These are phyloP conservation scores for Chrysophaeum taylorii DNA, from an alignment of 352 stramenopile species.

Conservation along the genomic window DNA sequence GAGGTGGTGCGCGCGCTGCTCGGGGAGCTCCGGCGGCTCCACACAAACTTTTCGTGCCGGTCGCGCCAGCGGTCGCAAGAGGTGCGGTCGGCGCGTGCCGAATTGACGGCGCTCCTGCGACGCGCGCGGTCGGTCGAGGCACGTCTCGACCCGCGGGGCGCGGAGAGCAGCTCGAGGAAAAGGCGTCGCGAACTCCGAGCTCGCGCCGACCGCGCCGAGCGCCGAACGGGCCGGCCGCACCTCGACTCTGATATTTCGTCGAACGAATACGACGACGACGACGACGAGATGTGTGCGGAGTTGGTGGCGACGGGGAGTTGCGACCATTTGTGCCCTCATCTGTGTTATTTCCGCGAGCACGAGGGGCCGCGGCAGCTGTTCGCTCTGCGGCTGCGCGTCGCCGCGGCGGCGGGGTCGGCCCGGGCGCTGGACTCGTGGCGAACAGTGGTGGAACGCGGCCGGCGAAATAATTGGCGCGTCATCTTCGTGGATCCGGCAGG, in stretches of 20 bases:
- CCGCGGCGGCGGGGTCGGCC: background rate
- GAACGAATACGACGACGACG: background rate
- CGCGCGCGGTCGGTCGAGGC: background rate
- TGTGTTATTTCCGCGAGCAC: slow-evolving; percentile 14
- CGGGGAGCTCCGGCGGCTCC: background rate
- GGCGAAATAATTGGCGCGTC: background rate
- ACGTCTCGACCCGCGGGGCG: background rate
- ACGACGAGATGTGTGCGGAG: too few relatives aligned
- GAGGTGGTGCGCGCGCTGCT: too few relatives aligned
- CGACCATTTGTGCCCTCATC: slow-evolving; percentile 1
- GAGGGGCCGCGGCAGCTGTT: slow-evolving; percentile 9
- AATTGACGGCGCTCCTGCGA: background rate
- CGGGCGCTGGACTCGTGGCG: background rate
- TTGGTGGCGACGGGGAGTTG: background rate
- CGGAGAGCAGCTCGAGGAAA: background rate
- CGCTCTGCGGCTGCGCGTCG: slow-evolving; percentile 3
- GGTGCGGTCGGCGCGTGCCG: background rate
- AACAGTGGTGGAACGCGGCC: background rate
- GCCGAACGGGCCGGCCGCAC: background rate
- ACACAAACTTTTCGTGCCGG: slow-evolving; percentile 7
- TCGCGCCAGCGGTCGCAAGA: background rate
- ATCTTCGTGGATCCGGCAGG: background rate
- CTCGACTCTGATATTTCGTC: too few relatives aligned
- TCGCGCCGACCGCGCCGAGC: background rate
- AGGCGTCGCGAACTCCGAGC: background rate